A percentile compares a stretch with the other conserved stretches of the same genome.
Evolutionary conservation across 805 yeast species (phyloP).

Genomic region (Maudiozyma barnettii): DNA sequence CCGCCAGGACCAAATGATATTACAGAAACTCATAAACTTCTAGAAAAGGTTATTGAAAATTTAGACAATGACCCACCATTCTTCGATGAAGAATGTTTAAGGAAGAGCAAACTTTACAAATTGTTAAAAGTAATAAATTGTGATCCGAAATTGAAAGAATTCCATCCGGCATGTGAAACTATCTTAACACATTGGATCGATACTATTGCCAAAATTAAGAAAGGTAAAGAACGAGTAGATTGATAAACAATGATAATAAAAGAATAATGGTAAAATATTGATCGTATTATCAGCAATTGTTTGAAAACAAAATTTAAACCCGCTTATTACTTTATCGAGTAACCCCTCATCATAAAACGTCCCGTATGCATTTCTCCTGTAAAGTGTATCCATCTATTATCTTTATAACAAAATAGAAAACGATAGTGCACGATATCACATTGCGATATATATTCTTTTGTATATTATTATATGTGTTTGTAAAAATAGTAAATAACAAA

Average conservation of each 20-base stretch:
- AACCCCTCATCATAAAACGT: too few species aligned
- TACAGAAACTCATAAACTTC: conserved; percentile 21
- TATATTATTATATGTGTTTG: not conserved
- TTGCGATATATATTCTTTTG: not conserved
- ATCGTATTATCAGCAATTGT: too few species aligned
- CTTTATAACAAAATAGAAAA: not conserved
- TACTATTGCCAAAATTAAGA: conserved; percentile 16
- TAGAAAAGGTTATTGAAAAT: conserved; percentile 20
- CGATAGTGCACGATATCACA: not conserved
- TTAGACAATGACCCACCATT: conserved; percentile 20
- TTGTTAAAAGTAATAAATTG: conserved; percentile 23
- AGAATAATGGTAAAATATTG: not conserved
- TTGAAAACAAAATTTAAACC: too few species aligned
- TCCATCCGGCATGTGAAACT: conserved; percentile 22
- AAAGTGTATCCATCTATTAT: not conserved
- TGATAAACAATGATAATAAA: not conserved
- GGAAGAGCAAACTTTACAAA: conserved; percentile 25
- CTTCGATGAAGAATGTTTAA: conserved; percentile 24
- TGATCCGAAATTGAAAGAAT: conserved; percentile 19
- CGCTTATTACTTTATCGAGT: too few species aligned
- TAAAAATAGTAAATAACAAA: not conserved
- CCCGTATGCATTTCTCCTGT: not conserved
- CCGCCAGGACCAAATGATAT: conserved; percentile 21
- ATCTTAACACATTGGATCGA: conserved; percentile 22
- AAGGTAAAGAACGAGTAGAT: conserved; percentile 11